Evolutionary conservation across 2,329 filamentous ascomycete species (phyloP).

Genomic region (Neofusicoccum parvum): DNA sequence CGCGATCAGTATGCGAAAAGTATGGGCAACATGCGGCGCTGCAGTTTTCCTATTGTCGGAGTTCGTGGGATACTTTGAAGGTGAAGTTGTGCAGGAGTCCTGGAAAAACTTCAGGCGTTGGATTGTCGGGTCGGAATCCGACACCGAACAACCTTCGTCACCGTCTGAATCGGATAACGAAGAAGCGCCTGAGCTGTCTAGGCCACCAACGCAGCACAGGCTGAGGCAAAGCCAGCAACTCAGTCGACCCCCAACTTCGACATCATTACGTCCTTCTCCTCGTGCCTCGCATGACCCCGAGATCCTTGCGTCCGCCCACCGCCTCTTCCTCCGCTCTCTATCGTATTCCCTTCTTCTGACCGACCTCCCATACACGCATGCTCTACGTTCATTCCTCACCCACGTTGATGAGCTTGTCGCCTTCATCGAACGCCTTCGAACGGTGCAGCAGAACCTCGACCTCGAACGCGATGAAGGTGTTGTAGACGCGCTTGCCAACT

Average conservation of each 20-base stretch:
- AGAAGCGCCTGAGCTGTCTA: background rate
- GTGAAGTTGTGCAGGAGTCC: conserved; percentile 78
- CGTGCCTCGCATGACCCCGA: conserved; percentile 74
- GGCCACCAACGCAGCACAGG: background rate
- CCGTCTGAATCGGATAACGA: background rate
- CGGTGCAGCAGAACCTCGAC: conserved; percentile 76
- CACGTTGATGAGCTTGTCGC: conserved; percentile 82
- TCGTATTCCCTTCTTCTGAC: conserved; percentile 68
- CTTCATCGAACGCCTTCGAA: conserved; percentile 73
- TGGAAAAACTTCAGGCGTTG: conserved; percentile 80
- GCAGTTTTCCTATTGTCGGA: conserved; percentile 89
- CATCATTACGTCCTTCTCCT: background rate
- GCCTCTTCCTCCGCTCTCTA: conserved; percentile 72
- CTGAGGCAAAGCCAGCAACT: background rate
- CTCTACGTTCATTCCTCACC: conserved; percentile 67
- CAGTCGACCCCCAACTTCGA: background rate
- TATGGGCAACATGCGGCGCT: conserved; percentile 89
- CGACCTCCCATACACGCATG: conserved; percentile 62
- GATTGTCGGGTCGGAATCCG: conserved; percentile 52
- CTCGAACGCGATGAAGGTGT: conserved; percentile 82
- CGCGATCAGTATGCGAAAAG: conserved; percentile 69
- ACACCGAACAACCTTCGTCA: background rate
- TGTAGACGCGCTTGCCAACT: conserved; percentile 54
- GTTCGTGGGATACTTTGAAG: conserved; percentile 84
- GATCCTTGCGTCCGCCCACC: conserved; percentile 77